Evolutionary conservation across 2,329 filamentous ascomycete species (phyloP).

Genomic region (Amauroascus verrucosus): DNA sequence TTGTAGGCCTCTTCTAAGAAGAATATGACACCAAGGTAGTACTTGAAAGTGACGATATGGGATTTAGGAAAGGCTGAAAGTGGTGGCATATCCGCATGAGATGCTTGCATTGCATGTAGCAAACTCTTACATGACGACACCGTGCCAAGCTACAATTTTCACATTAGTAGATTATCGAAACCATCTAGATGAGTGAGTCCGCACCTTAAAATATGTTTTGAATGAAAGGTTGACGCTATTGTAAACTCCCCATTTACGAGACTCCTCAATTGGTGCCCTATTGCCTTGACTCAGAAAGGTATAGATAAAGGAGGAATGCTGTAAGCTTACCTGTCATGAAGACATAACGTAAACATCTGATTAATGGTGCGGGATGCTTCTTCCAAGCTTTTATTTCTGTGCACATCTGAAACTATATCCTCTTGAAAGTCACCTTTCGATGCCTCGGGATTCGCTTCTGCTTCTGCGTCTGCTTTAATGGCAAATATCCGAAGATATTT

Average conservation of each 20-base stretch:
- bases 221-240: constrained; percentile 89
- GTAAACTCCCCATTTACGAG: constrained; percentile 96
- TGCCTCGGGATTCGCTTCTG: constrained; percentile 36
- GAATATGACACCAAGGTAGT: constrained; percentile 85
- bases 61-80: constrained; percentile 73
- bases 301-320: constrained; percentile 1
- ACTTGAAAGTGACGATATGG: constrained; percentile 91
- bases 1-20: constrained; percentile 92
- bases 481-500: constrained; percentile 82
- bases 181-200: constrained; percentile 1
- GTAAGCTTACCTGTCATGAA: constrained; percentile 66
- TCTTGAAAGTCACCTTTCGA: constrained; percentile 56
- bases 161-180: constrained; percentile 39
- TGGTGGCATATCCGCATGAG: constrained; percentile 67
- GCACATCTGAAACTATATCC: constrained; percentile 65
- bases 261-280: constrained; percentile 73
- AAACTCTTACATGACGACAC: constrained; percentile 55
- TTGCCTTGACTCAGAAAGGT: constrained; percentile 15
- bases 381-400: constrained; percentile 75
- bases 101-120: constrained; percentile 69
- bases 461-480: constrained; percentile 74
- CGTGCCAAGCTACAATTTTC: constrained; percentile 69
- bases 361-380: constrained; percentile 87
- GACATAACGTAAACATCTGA: constrained; percentile 79
- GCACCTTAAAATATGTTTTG: constrained; percentile 89